phyloP scores from a whole-genome alignment of 257 asterid genomes.

The Nicotiana knightiana region DNA sequence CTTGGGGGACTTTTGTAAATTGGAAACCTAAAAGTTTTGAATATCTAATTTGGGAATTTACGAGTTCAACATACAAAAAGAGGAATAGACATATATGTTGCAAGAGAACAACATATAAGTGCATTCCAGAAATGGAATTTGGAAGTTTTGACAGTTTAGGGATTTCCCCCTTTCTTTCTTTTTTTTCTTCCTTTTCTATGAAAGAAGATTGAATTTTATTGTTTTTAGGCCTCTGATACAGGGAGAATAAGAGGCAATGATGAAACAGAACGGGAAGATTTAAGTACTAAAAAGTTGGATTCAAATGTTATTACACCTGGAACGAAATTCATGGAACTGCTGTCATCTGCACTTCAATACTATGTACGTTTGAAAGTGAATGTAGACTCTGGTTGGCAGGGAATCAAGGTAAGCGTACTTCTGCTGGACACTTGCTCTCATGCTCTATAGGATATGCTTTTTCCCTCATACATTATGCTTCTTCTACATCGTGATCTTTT shows the following conservation, averaged over 20 bases:
- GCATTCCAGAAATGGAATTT: too few species aligned
- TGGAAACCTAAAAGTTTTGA: too few species aligned
- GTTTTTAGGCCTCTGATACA: conserved; percentile 30
- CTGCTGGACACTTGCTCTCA: background rate
- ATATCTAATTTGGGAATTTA: too few species aligned
- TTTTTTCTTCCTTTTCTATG: too few species aligned
- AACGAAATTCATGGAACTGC: conserved; percentile 53
- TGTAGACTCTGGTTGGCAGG: conserved; percentile 52
- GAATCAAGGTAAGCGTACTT: conserved; percentile 39
- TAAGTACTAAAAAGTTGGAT: conserved; percentile 32
- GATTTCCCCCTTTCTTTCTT: too few species aligned
- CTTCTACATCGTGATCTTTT: conserved; percentile 6
- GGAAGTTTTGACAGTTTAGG: too few species aligned
- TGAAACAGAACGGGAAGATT: conserved; percentile 8
- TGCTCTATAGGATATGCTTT: background rate
- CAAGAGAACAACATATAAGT: too few species aligned
- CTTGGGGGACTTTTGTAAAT: too few species aligned
- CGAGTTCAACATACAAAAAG: too few species aligned
- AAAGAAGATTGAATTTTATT: conserved; percentile 5
- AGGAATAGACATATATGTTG: too few species aligned
- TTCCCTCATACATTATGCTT: background rate
- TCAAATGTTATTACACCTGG: conserved; percentile 76
- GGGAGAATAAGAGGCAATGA: conserved; percentile 7
- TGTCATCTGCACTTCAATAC: conserved; percentile 51
- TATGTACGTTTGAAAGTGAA: conserved; percentile 45